phyloP scores from a whole-genome alignment of 2,329 filamentous ascomycete genomes.

The Bipolaris bicolor region DNA sequence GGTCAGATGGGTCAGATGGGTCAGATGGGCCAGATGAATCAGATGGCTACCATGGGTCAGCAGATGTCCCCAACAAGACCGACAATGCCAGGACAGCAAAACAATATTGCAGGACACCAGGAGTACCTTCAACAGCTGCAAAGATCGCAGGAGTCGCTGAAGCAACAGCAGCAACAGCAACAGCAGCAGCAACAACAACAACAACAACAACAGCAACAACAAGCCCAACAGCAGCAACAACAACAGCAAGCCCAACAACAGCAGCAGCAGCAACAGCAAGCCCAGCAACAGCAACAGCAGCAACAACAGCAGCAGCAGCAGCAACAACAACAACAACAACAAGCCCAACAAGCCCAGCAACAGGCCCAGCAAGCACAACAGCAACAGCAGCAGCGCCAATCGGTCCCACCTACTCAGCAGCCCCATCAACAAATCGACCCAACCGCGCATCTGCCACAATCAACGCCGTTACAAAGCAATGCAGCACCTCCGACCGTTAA shows the following conservation, averaged over 20 bases:
- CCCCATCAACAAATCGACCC: slow-evolving; percentile 28
- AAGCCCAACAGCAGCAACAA: slow-evolving; percentile 31
- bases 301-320: slow-evolving; percentile 45
- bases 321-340: slow-evolving; percentile 32
- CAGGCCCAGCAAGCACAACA: slow-evolving; percentile 44
- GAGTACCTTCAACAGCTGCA: slow-evolving; percentile 54
- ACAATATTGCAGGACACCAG: slow-evolving; percentile 59
- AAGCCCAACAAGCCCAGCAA: slow-evolving; percentile 37
- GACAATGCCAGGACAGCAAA: slow-evolving; percentile 35
- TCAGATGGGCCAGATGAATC: slow-evolving; percentile 12
- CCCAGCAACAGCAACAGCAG: slow-evolving; percentile 26
- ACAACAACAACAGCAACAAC: slow-evolving; percentile 23
- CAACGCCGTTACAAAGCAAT: slow-evolving; percentile 55
- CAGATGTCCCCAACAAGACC: slow-evolving; percentile 48
- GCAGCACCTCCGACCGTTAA: slow-evolving; percentile 56
- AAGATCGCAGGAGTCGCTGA: slow-evolving; percentile 47
- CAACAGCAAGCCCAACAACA: slow-evolving; percentile 13
- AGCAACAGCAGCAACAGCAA: slow-evolving; percentile 45
- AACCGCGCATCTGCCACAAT: slow-evolving; percentile 31
- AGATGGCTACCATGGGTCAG: slow-evolving; percentile 27
- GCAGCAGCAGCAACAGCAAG: slow-evolving; percentile 22
- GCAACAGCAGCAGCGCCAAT: slow-evolving; percentile 39
- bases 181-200: slow-evolving; percentile 43
- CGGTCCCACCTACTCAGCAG: slow-evolving; percentile 49
- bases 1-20: slow-evolving; percentile 13